Percentiles rank a stretch among this genome's conserved stretches.
These are phyloP conservation scores for Paramecium tetraurelia DNA, from an alignment of 73 alveolate species.

Conservation along the genomic window DNA sequence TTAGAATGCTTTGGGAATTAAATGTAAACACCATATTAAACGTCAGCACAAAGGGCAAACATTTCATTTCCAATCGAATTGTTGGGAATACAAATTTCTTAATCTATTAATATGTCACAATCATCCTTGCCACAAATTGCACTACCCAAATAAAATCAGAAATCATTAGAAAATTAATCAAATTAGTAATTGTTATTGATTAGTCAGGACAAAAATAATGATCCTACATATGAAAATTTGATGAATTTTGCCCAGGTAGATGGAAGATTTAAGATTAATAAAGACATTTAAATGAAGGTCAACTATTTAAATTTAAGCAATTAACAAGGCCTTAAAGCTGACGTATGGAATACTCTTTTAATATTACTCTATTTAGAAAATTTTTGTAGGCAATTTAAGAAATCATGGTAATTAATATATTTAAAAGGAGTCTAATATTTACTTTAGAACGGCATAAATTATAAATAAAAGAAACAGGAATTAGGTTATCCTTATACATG, in stretches of 20 bases:
- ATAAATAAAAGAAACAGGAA: background rate
- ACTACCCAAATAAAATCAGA: too few species aligned
- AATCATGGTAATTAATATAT: background rate
- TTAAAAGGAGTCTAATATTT: background rate
- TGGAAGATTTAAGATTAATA: background rate
- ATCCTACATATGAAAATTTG: background rate
- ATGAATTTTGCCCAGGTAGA: background rate
- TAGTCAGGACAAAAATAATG: background rate
- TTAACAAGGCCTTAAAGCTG: background rate
- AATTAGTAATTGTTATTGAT: too few species aligned
- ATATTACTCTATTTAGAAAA: background rate
- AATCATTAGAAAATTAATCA: background rate
- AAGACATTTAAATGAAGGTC: background rate
- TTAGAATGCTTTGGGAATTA: too few species aligned
- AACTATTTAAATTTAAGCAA: background rate
- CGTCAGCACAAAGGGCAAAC: too few species aligned
- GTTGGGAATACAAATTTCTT: too few species aligned
- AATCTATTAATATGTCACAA: too few species aligned
- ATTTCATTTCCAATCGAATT: too few species aligned
- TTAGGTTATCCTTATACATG: too few species aligned
- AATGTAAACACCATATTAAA: too few species aligned
- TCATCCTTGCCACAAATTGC: too few species aligned
- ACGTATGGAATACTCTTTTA: background rate
- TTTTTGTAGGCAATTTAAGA: background rate
- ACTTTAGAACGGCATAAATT: background rate